phyloP scores from a whole-genome alignment of 257 asterid genomes.

The Voacanga thouarsii region DNA sequence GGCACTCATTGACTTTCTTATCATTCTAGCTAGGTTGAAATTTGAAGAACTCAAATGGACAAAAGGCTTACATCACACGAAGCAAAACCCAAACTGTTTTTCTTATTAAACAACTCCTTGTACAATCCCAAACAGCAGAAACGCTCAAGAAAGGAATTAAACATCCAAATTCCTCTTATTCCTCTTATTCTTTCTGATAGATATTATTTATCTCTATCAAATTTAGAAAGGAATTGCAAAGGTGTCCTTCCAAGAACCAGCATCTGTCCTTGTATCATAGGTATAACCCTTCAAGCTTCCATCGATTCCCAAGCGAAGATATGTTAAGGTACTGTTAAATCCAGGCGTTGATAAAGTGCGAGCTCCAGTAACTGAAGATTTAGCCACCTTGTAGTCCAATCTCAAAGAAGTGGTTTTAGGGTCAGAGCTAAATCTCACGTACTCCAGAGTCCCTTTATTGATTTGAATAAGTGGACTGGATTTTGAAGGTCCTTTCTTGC shows the following conservation, averaged over 20 bases:
- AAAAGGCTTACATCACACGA: too few species aligned
- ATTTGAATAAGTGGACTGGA: not conserved
- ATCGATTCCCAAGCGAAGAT: constrained; percentile 41
- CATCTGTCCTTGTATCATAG: constrained; percentile 3
- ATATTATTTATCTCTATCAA: too few species aligned
- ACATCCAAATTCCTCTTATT: too few species aligned
- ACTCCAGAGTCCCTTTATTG: constrained; percentile 1
- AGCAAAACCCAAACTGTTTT: too few species aligned
- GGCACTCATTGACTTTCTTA: too few species aligned
- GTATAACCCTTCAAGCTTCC: constrained; percentile 36
- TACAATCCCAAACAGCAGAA: too few species aligned
- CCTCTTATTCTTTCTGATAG: too few species aligned
- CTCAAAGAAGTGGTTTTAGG: constrained; percentile 10
- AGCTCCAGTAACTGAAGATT: not conserved
- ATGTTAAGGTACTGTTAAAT: constrained; percentile 38
- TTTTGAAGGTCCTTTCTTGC: not conserved
- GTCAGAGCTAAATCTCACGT: constrained; percentile 18
- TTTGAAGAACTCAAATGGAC: too few species aligned
- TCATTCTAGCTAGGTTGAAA: too few species aligned
- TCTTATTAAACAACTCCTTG: too few species aligned
- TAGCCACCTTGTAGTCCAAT: constrained; percentile 7
- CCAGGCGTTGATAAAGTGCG: constrained; percentile 23
- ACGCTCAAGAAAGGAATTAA: too few species aligned
- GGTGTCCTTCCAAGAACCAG: constrained; percentile 20
- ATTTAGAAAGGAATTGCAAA: not conserved